Evolutionary conservation across 768 basidiomycete species (phyloP).

Genomic region (Psilocybe tampanensis): DNA sequence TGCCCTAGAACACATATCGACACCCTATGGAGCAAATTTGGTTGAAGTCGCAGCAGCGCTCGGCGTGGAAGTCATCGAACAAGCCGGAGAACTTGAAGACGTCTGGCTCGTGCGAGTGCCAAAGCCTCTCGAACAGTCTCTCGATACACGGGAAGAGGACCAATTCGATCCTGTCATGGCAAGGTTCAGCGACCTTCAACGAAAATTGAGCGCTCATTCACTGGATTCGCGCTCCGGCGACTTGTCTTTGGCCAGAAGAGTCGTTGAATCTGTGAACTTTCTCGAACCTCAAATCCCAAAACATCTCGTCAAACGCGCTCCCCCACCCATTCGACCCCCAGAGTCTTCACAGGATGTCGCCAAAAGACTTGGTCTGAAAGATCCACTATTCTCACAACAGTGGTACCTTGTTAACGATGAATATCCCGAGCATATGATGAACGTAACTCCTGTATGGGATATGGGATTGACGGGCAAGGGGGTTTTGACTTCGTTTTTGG

Average conservation of each 20-base stretch:
- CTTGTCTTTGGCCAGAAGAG: conserved; percentile 34
- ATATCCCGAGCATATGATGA: conserved; percentile 82
- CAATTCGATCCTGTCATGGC: conserved; percentile 49
- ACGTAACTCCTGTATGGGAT: conserved; percentile 88
- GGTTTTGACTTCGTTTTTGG: conserved; percentile 83
- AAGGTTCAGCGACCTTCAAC: conserved; percentile 45
- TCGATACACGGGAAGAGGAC: conserved; percentile 30
- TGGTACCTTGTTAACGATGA: conserved; percentile 95
- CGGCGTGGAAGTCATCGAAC: conserved; percentile 85
- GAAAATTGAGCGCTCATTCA: conserved; percentile 23
- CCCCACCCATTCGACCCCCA: conserved; percentile 51
- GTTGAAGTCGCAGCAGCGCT: conserved; percentile 59
- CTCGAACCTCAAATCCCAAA: conserved; percentile 62
- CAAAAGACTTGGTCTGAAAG: conserved; percentile 62
- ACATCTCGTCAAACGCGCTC: conserved; percentile 71
- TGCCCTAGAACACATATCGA: conserved; percentile 63
- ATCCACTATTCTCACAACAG: conserved; percentile 82
- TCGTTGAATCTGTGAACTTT: conserved; percentile 58
- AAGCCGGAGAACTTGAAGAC: conserved; percentile 76
- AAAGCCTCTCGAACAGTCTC: conserved; percentile 34
- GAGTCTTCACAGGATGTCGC: conserved; percentile 46
- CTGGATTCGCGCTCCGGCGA: conserved; percentile 44
- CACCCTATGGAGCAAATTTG: conserved; percentile 41
- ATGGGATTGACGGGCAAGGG: conserved; percentile 87
- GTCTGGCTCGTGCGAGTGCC: conserved; percentile 79